phyloP scores from a whole-genome alignment of 176 grass and related monocot genomes.

The Eleusine indica region DNA sequence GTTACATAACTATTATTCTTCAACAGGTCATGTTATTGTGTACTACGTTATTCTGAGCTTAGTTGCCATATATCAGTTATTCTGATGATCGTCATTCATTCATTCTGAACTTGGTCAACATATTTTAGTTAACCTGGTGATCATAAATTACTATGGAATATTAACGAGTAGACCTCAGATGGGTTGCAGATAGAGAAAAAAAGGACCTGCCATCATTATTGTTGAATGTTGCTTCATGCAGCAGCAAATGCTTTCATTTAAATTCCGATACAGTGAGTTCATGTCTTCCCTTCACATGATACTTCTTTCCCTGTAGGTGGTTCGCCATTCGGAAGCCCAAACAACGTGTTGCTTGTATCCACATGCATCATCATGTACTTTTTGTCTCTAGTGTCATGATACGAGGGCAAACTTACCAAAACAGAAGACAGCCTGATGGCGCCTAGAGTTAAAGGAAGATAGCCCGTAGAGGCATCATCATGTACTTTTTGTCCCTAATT shows the following conservation, averaged over 20 bases:
- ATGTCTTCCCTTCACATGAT: neutral
- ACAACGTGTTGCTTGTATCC: slow-evolving; percentile 33
- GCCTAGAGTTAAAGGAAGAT: neutral
- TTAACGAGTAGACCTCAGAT: neutral
- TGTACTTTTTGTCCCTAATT: neutral
- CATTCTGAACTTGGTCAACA: neutral
- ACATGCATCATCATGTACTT: slow-evolving; percentile 35
- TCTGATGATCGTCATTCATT: neutral
- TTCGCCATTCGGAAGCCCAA: slow-evolving; percentile 25
- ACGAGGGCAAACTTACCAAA: neutral
- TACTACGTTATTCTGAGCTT: slow-evolving; percentile 14
- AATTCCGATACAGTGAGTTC: neutral
- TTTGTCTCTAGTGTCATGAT: slow-evolving; percentile 36
- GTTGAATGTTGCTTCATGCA: slow-evolving; percentile 17
- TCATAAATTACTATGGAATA: neutral
- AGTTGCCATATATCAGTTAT: neutral
- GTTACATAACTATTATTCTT: neutral
- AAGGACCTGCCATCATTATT: neutral
- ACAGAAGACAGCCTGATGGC: neutral
- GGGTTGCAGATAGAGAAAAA: neutral
- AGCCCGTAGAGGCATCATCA: neutral
- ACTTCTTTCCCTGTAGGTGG: slow-evolving; percentile 21
- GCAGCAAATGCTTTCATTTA: neutral
- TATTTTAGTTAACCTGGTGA: neutral
- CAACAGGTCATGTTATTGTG: neutral